A percentile compares a stretch with the other conserved stretches of the same genome.
phyloP scores from a whole-genome alignment of 768 basidiomycete genomes.

The Boletellus ananiceps region DNA sequence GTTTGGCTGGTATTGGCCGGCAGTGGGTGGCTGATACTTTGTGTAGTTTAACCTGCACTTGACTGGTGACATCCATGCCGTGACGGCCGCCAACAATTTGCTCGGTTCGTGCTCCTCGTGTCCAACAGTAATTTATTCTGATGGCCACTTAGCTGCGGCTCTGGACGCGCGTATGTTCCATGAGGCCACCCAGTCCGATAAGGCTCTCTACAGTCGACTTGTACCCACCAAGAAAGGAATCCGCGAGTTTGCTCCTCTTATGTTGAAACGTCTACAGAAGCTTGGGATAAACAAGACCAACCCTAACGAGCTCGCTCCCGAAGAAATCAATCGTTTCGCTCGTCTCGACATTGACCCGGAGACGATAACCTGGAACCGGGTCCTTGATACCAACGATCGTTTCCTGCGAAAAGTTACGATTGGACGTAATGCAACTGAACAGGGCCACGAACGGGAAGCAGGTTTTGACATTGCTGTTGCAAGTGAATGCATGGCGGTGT shows the following conservation, averaged over 20 bases:
- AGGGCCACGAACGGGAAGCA: conserved; percentile 82
- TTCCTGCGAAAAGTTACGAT: conserved; percentile 93
- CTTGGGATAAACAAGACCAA: conserved; percentile 93
- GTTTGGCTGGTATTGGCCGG: conserved; percentile 4
- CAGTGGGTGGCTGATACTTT: conserved; percentile 3
- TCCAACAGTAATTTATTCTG: conserved; percentile 1
- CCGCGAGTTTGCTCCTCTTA: conserved; percentile 91
- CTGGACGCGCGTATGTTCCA: conserved; percentile 98
- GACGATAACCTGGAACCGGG: conserved; percentile 97
- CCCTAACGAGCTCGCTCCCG: conserved; percentile 87
- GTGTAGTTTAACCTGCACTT: conserved; percentile 88
- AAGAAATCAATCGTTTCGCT: conserved; percentile 86
- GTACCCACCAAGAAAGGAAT: conserved; percentile 92
- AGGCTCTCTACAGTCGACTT: conserved; percentile 88
- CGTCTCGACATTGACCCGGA: conserved; percentile 86
- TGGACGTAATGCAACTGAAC: conserved; percentile 86
- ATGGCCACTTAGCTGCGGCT: conserved; percentile 68
- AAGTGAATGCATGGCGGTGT: conserved; percentile 96
- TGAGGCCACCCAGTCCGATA: conserved; percentile 92
- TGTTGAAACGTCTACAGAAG: conserved; percentile 93
- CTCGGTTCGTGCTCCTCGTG: conserved; percentile 50
- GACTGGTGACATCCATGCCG: conserved; percentile 97
- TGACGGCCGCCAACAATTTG: conserved; percentile 95
- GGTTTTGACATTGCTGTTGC: conserved; percentile 98
- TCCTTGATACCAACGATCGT: conserved; percentile 94